These are phyloP conservation scores for Polygonum aviculare DNA, from an alignment of 148 eudicot genomes.

Conservation along the genomic window DNA sequence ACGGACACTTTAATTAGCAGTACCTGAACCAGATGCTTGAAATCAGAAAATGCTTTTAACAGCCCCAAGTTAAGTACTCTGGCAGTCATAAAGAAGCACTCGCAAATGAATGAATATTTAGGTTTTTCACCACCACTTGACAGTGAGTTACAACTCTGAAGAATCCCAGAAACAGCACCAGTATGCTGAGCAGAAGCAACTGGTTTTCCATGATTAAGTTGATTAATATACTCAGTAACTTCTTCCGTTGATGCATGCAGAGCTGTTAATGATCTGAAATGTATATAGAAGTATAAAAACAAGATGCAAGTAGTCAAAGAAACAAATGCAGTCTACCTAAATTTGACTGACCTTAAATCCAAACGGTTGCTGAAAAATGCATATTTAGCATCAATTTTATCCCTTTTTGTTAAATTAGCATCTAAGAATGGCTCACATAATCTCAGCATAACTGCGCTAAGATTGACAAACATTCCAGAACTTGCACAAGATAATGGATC, in stretches of 20 bases:
- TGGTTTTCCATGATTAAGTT: slow-evolving; percentile 28
- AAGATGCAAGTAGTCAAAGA: background rate
- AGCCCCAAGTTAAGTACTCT: slow-evolving; percentile 92
- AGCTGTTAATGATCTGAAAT: slow-evolving; percentile 74
- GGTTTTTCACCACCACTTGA: slow-evolving; percentile 31
- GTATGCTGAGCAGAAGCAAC: slow-evolving; percentile 18
- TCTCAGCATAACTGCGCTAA: slow-evolving; percentile 90
- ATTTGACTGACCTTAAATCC: slow-evolving; percentile 52
- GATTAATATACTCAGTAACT: slow-evolving; percentile 51
- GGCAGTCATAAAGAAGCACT: slow-evolving; percentile 99
- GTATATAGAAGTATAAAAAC: background rate
- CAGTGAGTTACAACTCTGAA: slow-evolving; percentile 30
- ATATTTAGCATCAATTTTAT: slow-evolving; percentile 79
- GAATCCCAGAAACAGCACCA: slow-evolving; percentile 45
- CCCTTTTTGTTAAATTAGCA: slow-evolving; percentile 66
- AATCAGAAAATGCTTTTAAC: slow-evolving; percentile 89
- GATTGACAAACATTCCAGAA: slow-evolving; percentile 96
- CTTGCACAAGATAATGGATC: slow-evolving; percentile 92
- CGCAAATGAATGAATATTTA: slow-evolving; percentile 78
- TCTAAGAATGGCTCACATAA: slow-evolving; percentile 94
- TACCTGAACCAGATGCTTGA: slow-evolving; percentile 96
- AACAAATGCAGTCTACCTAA: slow-evolving; percentile 1
- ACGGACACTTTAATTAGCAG: background rate
- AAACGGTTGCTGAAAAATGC: slow-evolving; percentile 63
- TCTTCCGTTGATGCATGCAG: slow-evolving; percentile 97